A percentile compares a stretch with the other conserved stretches of the same genome.
Conservation (phyloP, 2,329 filamentous ascomycete genomes). For the Epicoccum sorghinum region DNA sequence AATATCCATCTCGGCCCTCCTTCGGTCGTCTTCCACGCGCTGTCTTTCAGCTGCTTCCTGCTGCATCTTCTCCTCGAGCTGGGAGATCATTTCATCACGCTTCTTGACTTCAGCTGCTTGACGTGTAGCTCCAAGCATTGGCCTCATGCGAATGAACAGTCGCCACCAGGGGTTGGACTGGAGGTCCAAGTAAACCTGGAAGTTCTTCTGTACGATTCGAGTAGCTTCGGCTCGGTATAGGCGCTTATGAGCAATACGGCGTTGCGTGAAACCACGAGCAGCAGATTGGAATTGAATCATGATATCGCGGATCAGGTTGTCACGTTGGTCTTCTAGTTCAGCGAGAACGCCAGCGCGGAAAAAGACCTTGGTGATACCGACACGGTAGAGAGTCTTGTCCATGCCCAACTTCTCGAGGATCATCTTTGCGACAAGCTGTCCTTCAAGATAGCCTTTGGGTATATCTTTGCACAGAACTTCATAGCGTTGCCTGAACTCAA, state of each 20-base stretch:
- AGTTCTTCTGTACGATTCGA: slow-evolving; percentile 91
- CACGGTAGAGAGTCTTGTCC: slow-evolving; percentile 85
- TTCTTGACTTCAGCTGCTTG: slow-evolving; percentile 94
- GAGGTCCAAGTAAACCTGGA: slow-evolving; percentile 87
- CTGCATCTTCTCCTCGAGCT: slow-evolving; percentile 82
- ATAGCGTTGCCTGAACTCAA: slow-evolving; percentile 93
- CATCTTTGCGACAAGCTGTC: slow-evolving; percentile 80
- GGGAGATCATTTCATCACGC: slow-evolving; percentile 89
- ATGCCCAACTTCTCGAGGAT: slow-evolving; percentile 90
- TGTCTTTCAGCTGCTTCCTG: slow-evolving; percentile 76
- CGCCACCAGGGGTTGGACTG: slow-evolving; percentile 98
- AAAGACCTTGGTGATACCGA: slow-evolving; percentile 96
- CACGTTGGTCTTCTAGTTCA: slow-evolving; percentile 94
- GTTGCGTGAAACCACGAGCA: slow-evolving; percentile 86
- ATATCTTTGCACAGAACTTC: slow-evolving; percentile 88
- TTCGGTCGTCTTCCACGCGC: slow-evolving; percentile 86
- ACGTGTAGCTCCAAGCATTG: slow-evolving; percentile 86
- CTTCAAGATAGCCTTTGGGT: slow-evolving; percentile 89
- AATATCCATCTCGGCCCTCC: slow-evolving; percentile 85
- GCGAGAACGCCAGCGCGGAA: slow-evolving; percentile 95
- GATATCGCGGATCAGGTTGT: slow-evolving; percentile 90
- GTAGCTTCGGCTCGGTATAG: slow-evolving; percentile 95
- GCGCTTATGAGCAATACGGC: slow-evolving; percentile 87
- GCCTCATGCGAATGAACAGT: slow-evolving; percentile 92
- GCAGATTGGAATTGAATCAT: slow-evolving; percentile 93